Conservation (phyloP, 148 eudicot genomes). For the Rheum nobile region DNA sequence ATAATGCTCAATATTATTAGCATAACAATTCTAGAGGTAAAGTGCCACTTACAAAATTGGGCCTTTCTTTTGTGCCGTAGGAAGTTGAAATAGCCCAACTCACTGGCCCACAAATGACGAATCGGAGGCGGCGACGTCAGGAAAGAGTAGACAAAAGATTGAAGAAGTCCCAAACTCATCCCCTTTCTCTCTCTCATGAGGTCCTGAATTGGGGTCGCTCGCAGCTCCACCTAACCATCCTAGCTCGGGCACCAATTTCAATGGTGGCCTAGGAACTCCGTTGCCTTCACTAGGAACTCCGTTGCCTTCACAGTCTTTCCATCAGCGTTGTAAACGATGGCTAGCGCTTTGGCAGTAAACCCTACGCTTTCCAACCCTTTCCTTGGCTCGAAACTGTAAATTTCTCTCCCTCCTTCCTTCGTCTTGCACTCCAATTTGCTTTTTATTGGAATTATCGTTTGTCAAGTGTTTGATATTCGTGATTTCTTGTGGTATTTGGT, state of each 20-base stretch:
- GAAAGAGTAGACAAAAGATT: neutral
- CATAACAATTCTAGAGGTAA: too few relatives aligned
- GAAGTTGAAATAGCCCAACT: neutral
- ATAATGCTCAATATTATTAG: too few relatives aligned
- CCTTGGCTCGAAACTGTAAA: conserved; percentile 42
- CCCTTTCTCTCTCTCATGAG: neutral
- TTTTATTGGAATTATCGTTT: neutral
- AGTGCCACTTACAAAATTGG: too few relatives aligned
- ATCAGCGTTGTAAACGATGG: conserved; percentile 21
- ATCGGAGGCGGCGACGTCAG: neutral
- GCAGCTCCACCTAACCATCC: neutral
- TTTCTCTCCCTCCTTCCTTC: neutral
- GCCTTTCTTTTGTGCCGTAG: neutral
- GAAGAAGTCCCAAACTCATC: conserved; percentile 4
- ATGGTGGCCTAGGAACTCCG: neutral
- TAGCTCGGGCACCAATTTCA: neutral
- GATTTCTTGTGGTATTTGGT: neutral
- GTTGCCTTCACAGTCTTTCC: neutral
- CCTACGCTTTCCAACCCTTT: conserved; percentile 41
- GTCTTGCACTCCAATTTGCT: neutral
- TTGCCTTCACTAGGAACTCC: neutral
- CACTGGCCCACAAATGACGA: neutral
- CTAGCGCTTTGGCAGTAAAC: conserved; percentile 35
- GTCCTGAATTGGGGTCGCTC: neutral
- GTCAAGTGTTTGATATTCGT: neutral